Conservation (phyloP, 352 stramenopile genomes). For the Phytopythium ostracodes region DNA sequence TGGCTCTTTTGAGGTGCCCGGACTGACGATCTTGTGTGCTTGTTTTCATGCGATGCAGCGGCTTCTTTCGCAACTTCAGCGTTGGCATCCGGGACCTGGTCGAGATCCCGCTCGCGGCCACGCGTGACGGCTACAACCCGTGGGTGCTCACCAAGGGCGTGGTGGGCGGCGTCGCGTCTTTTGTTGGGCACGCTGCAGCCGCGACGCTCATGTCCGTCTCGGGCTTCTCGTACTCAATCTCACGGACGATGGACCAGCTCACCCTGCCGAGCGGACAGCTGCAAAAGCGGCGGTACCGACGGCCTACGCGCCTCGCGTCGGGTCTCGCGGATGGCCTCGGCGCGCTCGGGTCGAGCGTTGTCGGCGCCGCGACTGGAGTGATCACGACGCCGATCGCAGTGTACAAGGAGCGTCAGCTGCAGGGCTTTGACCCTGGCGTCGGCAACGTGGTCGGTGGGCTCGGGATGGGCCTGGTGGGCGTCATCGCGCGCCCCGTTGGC, state of each 20-base stretch:
- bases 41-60: slow-evolving; percentile 26
- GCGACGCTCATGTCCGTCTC: slow-evolving; percentile 71
- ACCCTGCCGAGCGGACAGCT: slow-evolving; percentile 60
- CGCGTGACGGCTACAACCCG: slow-evolving; percentile 71
- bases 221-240: slow-evolving; percentile 81
- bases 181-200: slow-evolving; percentile 65
- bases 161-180: slow-evolving; percentile 58
- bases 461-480: slow-evolving; percentile 74
- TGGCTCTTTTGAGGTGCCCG: background rate
- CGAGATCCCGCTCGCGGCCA: slow-evolving; percentile 65
- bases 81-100: slow-evolving; percentile 71
- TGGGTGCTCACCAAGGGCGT: slow-evolving; percentile 74
- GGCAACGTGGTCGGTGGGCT: slow-evolving; percentile 66
- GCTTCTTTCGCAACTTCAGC: slow-evolving; percentile 71
- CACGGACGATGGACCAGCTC: slow-evolving; percentile 76
- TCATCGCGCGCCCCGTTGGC: slow-evolving; percentile 73
- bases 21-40: slow-evolving; percentile 1
- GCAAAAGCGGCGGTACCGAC: slow-evolving; percentile 55
- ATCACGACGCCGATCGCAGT: slow-evolving; percentile 75
- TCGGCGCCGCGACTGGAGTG: slow-evolving; percentile 69
- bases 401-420: slow-evolving; percentile 61
- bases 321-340: slow-evolving; percentile 60
- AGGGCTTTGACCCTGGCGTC: slow-evolving; percentile 56
- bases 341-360: slow-evolving; percentile 69
- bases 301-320: slow-evolving; percentile 57